Base-by-base conservation (phyloP, 2,329 filamentous ascomycete species). In the Colletotrichum spaethianum region DNA sequence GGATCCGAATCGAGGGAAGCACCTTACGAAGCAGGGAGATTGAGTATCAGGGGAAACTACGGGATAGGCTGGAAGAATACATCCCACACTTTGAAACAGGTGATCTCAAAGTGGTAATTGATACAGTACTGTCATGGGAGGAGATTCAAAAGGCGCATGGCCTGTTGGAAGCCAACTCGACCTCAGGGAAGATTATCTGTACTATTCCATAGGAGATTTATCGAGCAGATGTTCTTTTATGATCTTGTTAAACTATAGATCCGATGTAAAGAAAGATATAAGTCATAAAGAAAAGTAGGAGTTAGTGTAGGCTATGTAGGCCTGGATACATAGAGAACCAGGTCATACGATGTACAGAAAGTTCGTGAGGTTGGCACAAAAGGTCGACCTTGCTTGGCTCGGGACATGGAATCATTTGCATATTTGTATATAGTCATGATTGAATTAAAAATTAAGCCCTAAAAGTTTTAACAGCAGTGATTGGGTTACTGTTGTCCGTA, bases 101-200 rank as follows among this genome's bases (percentile, higher is more conserved):
- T 4, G 88, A 87, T 62, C 92, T 98, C 77, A 94, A 93, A 85
- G 86, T 96, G 44, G 89, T 91, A 75, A 85, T 98, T 31, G 95
- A 98, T 79, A 94, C 92, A 79, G 93, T 97, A 1, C 89, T 97
- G 75, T 87, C 89, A 8, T 97, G 94, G 92, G 91, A 94, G 79
- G 83, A 96, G 77, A 89, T 95, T 66, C 83, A 89, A 62, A 88
- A 93, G 76, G 93, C 93, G 31, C 93, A 96, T 80, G 83, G 89
- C 82, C 82, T 93, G 81, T 87, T 95, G 85, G 93, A 94, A 82
- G 88, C 86, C 72, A 93, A 94, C 77, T 86, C 86, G 77, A 94
- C 91, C 5, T 92, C 89, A 82, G 93, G 93, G 64, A 92, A 93
- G 81, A 91, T 93, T 72, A 87, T 93, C 36, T 92, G 90, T 79